Evolutionary conservation across 2,329 filamentous ascomycete species (phyloP).

Genomic region (Cordyceps cateniannulata): DNA sequence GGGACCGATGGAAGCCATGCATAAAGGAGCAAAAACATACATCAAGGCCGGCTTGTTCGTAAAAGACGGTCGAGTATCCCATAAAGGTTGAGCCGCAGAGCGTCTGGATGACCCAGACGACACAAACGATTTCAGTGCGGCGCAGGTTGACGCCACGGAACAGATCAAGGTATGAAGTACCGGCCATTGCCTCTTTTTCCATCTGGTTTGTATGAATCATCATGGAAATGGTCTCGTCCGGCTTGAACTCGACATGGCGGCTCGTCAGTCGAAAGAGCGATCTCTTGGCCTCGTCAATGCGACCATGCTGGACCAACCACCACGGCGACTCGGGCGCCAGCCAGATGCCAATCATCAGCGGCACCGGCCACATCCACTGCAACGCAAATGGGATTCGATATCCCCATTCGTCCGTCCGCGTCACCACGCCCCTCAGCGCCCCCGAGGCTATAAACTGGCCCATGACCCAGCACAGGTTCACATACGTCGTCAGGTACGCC

Average conservation of each 20-base stretch:
- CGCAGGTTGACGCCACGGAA: conserved; percentile 41
- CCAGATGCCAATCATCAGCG: conserved; percentile 28
- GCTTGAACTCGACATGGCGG: conserved; percentile 29
- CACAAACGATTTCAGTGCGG: conserved; percentile 38
- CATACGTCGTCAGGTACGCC: conserved; percentile 38
- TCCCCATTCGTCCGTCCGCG: conserved; percentile 29
- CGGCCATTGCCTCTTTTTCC: conserved; percentile 38
- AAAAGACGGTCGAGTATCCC: conserved; percentile 53
- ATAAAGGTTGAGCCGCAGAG: conserved; percentile 38
- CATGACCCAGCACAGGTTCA: conserved; percentile 25
- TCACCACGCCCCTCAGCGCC: conserved; percentile 30
- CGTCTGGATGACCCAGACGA: conserved; percentile 37
- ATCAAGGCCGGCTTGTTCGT: conserved; percentile 37
- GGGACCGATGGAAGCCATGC: no score
- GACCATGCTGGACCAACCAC: conserved; percentile 34
- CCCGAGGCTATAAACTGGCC: conserved; percentile 36
- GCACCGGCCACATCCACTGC: conserved; percentile 37
- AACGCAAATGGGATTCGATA: conserved; percentile 38
- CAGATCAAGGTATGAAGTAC: conserved; percentile 38
- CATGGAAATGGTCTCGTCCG: conserved; percentile 40
- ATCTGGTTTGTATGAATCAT: conserved; percentile 45
- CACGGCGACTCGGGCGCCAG: conserved; percentile 39
- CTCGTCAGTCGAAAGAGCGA: conserved; percentile 34
- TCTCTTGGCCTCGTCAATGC: conserved; percentile 28
- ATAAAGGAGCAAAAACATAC: no score